phyloP scores from a whole-genome alignment of 106 monocot genomes.

The Dioscorea zingiberensis region DNA sequence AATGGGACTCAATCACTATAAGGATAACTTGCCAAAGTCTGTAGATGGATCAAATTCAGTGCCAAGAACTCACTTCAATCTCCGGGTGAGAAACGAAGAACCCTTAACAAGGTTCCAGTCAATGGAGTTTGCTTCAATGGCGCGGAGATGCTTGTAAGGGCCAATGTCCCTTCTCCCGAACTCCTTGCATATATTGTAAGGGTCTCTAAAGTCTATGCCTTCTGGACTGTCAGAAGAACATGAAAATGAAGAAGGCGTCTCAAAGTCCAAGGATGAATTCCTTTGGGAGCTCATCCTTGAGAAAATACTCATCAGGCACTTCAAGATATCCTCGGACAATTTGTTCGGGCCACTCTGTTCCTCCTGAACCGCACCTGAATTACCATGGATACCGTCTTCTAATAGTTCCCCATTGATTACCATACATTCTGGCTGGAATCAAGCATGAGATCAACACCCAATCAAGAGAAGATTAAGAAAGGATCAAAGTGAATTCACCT shows the following conservation, averaged over 20 bases:
- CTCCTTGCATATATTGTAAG: slow-evolving; percentile 49
- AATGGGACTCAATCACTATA: too few species aligned
- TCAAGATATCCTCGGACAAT: slow-evolving; percentile 66
- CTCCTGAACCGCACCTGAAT: slow-evolving; percentile 18
- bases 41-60: too few species aligned
- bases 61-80: slow-evolving; percentile 48
- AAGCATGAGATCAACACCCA: not conserved
- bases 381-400: not conserved
- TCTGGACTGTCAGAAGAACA: slow-evolving; percentile 29
- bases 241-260: slow-evolving; percentile 42
- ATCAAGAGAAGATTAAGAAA: not conserved
- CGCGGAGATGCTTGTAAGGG: slow-evolving; percentile 50
- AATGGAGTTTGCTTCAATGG: slow-evolving; percentile 30
- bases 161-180: slow-evolving; percentile 76
- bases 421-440: slow-evolving; percentile 4
- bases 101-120: slow-evolving; percentile 8
- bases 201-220: slow-evolving; percentile 36
- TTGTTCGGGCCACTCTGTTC: slow-evolving; percentile 45
- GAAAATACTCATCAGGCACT: slow-evolving; percentile 58
- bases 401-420: not conserved
- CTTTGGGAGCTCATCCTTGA: slow-evolving; percentile 20
- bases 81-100: slow-evolving; percentile 27
- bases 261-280: slow-evolving; percentile 14
- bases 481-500: slow-evolving; percentile 11
- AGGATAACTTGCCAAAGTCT: too few species aligned